Base-by-base conservation (phyloP, 805 yeast genomes). In the Martiniozyma abietophila region DNA sequence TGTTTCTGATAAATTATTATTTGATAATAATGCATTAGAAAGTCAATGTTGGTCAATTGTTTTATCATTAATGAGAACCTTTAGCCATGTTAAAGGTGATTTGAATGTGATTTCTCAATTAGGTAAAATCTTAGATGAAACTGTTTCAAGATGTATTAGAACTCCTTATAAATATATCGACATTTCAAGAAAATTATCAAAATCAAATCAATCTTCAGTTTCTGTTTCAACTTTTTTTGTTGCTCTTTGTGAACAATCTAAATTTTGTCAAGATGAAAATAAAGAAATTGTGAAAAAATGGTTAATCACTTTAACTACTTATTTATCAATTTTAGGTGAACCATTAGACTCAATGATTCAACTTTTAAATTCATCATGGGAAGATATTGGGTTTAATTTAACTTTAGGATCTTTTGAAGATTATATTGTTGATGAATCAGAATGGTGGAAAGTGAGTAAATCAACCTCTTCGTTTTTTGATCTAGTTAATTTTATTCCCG, bases 111-210 rank as follows among this genome's bases (percentile, higher is more conserved):
- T 52, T 19, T 48, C 46, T 1, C 58, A 60, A 25, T 49, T 85
- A 3, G 79, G 84, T 79, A 61, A 59, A 8, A 53, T 84, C 20
- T 42, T 89, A 6, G 95, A 89, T 50, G 92, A 88, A 52, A 61
- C 84, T 0, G 65, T 85, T 20, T 64, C 84, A 1, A 68, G 96
- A 42, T 67, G 78, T 41, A 68, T 79, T 24, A 68, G 72, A 41
- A 58, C 85, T 0, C 96, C 97, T 0, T 92, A 80, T 58, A 85
- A 82, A 50, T 89, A 86, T 46, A 68, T 84, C 34, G 96, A 89
- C 50, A 41, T 54, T 64, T 74, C 27, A 12, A 40, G 5, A 15
- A 32, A 18, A 8, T 15, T 17, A 10, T 32, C 21, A 10, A 30
- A 12, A 14, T 29, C 21, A 11, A 48, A 29, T 20, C 48, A 33